A percentile compares a stretch with the other conserved stretches of the same genome.
phyloP scores from a whole-genome alignment of 192 early-diverging fungal genomes.

The Gorgonomyces haynaldii region DNA sequence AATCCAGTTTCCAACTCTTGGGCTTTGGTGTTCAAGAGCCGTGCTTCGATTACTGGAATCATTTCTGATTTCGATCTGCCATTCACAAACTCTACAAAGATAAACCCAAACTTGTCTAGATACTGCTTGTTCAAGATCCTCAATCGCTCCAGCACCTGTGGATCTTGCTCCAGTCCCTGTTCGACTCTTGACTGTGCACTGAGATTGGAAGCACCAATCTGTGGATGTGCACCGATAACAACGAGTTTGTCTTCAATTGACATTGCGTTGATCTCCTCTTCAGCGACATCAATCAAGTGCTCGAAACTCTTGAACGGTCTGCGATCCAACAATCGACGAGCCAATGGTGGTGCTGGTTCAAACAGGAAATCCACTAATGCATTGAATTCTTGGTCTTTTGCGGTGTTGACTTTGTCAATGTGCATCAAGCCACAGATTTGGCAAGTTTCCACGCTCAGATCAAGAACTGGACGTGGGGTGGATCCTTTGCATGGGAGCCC shows the following conservation, averaged over 20 bases:
- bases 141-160: slow-evolving; percentile 18
- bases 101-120: slow-evolving; percentile 37
- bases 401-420: slow-evolving; percentile 18
- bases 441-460: too few relatives aligned
- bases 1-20: slow-evolving; percentile 6
- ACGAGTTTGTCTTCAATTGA: slow-evolving; percentile 55
- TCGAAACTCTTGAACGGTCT: slow-evolving; percentile 64
- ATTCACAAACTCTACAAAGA: slow-evolving; percentile 39
- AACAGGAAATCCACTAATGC: slow-evolving; percentile 56
- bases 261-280: slow-evolving; percentile 18
- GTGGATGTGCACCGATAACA: slow-evolving; percentile 82
- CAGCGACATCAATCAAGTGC: slow-evolving; percentile 49
- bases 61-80: slow-evolving; percentile 13
- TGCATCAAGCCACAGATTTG: too few relatives aligned
- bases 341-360: slow-evolving; percentile 75
- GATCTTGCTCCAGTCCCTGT: slow-evolving; percentile 12
- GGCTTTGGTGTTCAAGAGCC: slow-evolving; percentile 1
- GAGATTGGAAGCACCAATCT: slow-evolving; percentile 51
- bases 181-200: slow-evolving; percentile 18
- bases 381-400: slow-evolving; percentile 9
- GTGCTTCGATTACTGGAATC: slow-evolving; percentile 1
- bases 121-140: slow-evolving; percentile 25
- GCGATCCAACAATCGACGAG: slow-evolving; percentile 48
- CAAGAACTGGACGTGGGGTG: too few relatives aligned
- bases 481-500: too few relatives aligned